Percentiles rank a stretch among this genome's conserved stretches.
Evolutionary conservation across 139 green algal genomes (phyloP).

Genomic region (Microglena sp.): DNA sequence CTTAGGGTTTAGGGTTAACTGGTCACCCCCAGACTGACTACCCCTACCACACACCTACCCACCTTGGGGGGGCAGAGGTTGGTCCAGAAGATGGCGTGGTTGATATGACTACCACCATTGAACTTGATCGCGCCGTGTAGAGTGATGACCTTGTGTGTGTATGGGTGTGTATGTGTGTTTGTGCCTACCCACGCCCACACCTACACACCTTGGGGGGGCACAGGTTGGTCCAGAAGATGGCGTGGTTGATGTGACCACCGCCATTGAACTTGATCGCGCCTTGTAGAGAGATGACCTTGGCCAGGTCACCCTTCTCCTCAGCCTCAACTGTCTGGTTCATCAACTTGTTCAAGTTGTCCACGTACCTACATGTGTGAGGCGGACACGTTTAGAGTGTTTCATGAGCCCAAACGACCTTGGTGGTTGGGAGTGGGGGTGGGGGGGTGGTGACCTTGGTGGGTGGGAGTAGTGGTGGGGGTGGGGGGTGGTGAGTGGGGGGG

Average conservation of each 20-base stretch:
- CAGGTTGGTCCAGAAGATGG: conserved; percentile 95
- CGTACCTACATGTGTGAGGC: conserved; percentile 81
- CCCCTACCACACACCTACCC: too few species aligned
- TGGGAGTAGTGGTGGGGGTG: too few species aligned
- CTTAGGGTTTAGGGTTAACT: too few species aligned
- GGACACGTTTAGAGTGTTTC: too few species aligned
- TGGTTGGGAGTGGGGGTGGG: too few species aligned
- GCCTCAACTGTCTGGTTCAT: conserved; percentile 71
- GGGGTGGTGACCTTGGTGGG: too few species aligned
- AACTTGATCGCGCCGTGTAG: conserved; percentile 89
- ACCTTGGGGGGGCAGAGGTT: conserved; percentile 79
- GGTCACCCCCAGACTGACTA: too few species aligned
- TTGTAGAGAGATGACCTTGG: conserved; percentile 76
- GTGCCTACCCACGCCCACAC: too few species aligned
- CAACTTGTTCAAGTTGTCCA: conserved; percentile 78
- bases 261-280: conserved; percentile 92
- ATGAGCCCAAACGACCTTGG: too few species aligned
- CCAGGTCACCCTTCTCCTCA: conserved; percentile 62
- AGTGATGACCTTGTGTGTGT: conserved; percentile 59
- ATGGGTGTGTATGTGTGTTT: too few species aligned
- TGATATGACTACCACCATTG: conserved; percentile 94
- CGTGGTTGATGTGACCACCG: conserved; percentile 94
- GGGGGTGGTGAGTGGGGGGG: too few species aligned
- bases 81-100: conserved; percentile 96
- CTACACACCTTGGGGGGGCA: conserved; percentile 55